Base-by-base conservation (phyloP, 208 protist species). In the Vickermania spadyakhi region DNA sequence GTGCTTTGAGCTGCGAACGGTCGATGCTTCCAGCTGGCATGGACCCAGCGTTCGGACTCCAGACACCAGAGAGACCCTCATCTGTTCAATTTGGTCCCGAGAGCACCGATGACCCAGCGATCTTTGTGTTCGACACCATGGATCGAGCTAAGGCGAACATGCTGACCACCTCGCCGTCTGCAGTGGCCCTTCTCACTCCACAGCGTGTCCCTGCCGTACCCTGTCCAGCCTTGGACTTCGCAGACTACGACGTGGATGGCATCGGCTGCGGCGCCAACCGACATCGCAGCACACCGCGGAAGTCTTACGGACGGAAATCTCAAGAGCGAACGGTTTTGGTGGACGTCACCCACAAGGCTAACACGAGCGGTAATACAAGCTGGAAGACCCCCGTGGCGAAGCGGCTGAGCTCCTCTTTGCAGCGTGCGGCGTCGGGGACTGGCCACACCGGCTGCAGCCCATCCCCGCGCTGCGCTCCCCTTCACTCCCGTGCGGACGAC, bases 111-210 rank as follows among this genome's bases (percentile, higher is more conserved):
- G 86, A 93, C 57, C 73, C 77, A 1, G 86, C 81, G 51, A 86
- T 93, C 53, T 93, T 89, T 60, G 53, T 91, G 2, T 82, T 90
- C 30, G 86, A 93, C 68, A 87, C 83, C 22, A 73, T 93, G 41
- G 86, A 93, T 56, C 69, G 70, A 2, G 49, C 60, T 1, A 89
- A 75, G 27, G 86, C 73, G 36, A 82, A 78, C 56, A 84, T 82
- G 74, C 81, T 93, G 52, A 75, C 79, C 50, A 62, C 62, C 28
- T 86, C 83, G 2, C 81, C 83, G 2, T 91, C 83, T 2, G 86
- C 76, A 0, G 23, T 85, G 28, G 80, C 86, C 2, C 81, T 93
- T 42, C 75, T 93, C 1, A 80, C 78, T 1, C 86, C 86, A 21
- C 86, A 93, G 75, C 80, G 71, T 4, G 31, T 86, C 27, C 79